Evolutionary conservation across 139 green algal genomes (phyloP).

Genomic region (Micractinium sp.): DNA sequence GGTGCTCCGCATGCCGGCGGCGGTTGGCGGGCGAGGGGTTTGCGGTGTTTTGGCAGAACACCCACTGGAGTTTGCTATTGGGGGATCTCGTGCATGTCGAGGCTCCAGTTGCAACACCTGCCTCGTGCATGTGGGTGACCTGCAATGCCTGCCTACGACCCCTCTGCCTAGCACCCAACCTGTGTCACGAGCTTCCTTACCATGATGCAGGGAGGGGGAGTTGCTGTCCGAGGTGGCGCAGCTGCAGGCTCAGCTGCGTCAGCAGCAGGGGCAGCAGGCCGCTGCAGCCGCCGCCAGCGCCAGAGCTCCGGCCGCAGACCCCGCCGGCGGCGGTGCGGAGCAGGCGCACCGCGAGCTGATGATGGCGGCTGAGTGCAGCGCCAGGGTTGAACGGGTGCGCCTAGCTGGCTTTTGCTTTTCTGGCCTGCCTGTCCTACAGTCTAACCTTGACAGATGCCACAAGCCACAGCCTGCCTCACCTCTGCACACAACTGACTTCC

Average conservation of each 20-base stretch:
- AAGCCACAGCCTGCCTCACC: not conserved
- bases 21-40: not conserved
- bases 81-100: no score
- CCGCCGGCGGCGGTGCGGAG: not conserved
- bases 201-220: conserved; percentile 13
- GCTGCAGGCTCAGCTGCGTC: not conserved
- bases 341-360: conserved; percentile 7
- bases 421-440: not conserved
- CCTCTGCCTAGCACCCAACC: no score
- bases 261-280: not conserved
- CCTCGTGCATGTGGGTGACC: no score
- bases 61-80: not conserved
- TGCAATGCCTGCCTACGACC: no score
- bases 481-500: not conserved
- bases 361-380: not conserved
- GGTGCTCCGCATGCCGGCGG: not conserved
- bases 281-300: no score
- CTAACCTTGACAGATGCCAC: not conserved
- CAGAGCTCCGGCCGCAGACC: not conserved
- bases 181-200: not conserved
- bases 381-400: not conserved
- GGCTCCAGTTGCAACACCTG: no score
- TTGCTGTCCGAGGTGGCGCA: conserved; percentile 9
- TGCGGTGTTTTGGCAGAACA: not conserved
- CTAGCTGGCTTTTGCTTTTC: not conserved